A percentile compares a stretch with the other conserved stretches of the same genome.
Evolutionary conservation across 2,329 filamentous ascomycete species (phyloP).

Genomic region (Fusarium keratoplasticum): DNA sequence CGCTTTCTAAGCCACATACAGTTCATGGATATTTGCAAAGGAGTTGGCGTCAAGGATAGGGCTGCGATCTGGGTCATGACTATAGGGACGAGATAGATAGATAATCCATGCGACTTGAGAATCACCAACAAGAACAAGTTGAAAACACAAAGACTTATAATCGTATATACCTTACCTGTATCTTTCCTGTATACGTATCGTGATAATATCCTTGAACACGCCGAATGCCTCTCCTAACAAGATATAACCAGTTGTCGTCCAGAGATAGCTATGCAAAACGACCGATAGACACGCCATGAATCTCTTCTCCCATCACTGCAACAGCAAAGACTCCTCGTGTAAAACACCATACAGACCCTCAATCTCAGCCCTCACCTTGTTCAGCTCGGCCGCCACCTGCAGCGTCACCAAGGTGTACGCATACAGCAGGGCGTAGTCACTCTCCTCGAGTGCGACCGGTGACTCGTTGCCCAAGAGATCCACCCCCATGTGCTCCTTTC

Average conservation of each 20-base stretch:
- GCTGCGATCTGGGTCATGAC: conserved; percentile 22
- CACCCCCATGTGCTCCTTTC: conserved; percentile 70
- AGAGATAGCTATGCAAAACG: conserved; percentile 12
- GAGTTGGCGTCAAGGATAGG: conserved; percentile 14
- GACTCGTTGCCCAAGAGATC: conserved; percentile 40
- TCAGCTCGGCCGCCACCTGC: conserved; percentile 74
- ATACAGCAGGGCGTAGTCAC: conserved; percentile 92
- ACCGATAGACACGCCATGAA: conserved; percentile 1
- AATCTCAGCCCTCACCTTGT: conserved; percentile 69
- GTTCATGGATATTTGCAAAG: not conserved
- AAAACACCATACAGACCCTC: conserved; percentile 73
- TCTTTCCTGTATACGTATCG: not conserved
- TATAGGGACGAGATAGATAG: conserved; percentile 8
- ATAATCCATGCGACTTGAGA: conserved; percentile 5
- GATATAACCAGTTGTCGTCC: not conserved
- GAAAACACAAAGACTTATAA: not conserved
- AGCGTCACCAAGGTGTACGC: conserved; percentile 83
- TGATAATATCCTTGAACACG: not conserved
- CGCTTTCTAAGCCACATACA: conserved; percentile 57
- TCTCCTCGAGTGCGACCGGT: conserved; percentile 67
- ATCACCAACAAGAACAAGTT: not conserved
- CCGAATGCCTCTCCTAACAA: not conserved
- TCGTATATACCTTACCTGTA: not conserved
- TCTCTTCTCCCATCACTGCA: conserved; percentile 56
- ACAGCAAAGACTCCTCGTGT: conserved; percentile 67